These are phyloP conservation scores for Trichoderma sp. DNA, from an alignment of 2,329 filamentous ascomycete genomes.

Conservation along the genomic window DNA sequence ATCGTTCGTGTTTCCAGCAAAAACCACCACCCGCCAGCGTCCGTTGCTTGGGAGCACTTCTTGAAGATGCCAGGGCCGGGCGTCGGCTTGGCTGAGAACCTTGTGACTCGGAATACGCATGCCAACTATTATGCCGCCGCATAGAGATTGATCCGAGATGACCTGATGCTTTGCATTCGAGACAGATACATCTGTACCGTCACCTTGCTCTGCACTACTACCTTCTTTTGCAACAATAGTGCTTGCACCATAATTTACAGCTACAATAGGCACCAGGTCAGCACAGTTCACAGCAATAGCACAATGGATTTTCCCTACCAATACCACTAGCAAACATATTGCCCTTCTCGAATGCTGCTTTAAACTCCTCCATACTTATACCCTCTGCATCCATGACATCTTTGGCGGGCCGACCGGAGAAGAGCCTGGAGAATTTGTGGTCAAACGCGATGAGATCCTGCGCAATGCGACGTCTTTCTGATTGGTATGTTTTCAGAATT, in stretches of 20 bases:
- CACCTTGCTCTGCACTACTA: not conserved
- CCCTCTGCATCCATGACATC: constrained; percentile 6
- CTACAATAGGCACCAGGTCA: not conserved
- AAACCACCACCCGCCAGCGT: not conserved
- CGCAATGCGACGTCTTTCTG: not conserved
- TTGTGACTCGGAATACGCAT: not conserved
- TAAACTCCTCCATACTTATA: not conserved
- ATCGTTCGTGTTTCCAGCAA: not conserved
- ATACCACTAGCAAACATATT: not conserved
- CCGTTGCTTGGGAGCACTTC: not conserved
- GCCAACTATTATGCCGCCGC: not conserved
- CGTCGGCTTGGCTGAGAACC: not conserved
- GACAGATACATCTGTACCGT: not conserved
- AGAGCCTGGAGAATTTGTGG: not conserved
- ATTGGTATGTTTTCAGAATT: not conserved
- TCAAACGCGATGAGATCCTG: not conserved
- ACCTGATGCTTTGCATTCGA: not conserved
- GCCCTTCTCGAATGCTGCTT: not conserved
- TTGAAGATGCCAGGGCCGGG: not conserved
- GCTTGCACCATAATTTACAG: not conserved
- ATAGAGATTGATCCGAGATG: not conserved
- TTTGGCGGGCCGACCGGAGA: not conserved
- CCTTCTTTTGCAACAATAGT: not conserved
- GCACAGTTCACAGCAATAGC: rapidly evolving
- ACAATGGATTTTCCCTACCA: not conserved